Percentiles rank a stretch among this genome's conserved stretches.
phyloP scores from a whole-genome alignment of 1,284 basidiomycete genomes.

The Cryptococcus sp. region DNA sequence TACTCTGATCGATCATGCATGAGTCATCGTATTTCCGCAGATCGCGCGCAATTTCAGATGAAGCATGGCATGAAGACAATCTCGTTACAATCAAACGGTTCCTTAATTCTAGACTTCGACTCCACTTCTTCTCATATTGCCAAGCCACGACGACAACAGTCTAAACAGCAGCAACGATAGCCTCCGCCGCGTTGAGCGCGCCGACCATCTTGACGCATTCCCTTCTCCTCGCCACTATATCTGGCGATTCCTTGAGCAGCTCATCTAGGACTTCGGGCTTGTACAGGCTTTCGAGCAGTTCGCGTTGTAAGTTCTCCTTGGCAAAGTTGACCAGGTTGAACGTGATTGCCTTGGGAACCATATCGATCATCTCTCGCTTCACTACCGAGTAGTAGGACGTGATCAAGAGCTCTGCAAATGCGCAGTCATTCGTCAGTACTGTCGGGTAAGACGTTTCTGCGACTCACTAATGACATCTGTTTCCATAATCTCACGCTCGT shows the following conservation, averaged over 20 bases:
- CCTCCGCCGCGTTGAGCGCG: slow-evolving; percentile 88
- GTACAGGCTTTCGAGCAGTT: slow-evolving; percentile 49
- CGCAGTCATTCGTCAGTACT: background rate
- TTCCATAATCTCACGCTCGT: slow-evolving; percentile 95
- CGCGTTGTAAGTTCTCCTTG: slow-evolving; percentile 70
- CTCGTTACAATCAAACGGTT: background rate
- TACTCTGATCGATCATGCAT: too few relatives aligned
- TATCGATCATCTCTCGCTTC: slow-evolving; percentile 99
- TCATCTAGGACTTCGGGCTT: slow-evolving; percentile 88
- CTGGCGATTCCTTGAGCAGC: slow-evolving; percentile 79
- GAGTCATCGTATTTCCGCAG: too few relatives aligned
- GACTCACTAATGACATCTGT: slow-evolving; percentile 97
- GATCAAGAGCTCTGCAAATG: slow-evolving; percentile 74
- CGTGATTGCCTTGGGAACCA: slow-evolving; percentile 97
- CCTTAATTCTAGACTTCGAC: background rate
- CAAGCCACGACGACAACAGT: too few relatives aligned
- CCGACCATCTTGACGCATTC: slow-evolving; percentile 86
- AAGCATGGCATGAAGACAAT: background rate
- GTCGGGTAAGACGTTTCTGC: slow-evolving; percentile 11
- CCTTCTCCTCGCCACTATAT: slow-evolving; percentile 59
- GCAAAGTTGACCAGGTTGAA: slow-evolving; percentile 88
- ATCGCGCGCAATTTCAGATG: too few relatives aligned
- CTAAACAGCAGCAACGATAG: slow-evolving; percentile 57
- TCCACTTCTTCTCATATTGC: too few relatives aligned
- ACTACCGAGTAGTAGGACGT: slow-evolving; percentile 95